Base-by-base conservation (phyloP, 2,329 filamentous ascomycete species). In the Pseudogymnoascus sp. region DNA sequence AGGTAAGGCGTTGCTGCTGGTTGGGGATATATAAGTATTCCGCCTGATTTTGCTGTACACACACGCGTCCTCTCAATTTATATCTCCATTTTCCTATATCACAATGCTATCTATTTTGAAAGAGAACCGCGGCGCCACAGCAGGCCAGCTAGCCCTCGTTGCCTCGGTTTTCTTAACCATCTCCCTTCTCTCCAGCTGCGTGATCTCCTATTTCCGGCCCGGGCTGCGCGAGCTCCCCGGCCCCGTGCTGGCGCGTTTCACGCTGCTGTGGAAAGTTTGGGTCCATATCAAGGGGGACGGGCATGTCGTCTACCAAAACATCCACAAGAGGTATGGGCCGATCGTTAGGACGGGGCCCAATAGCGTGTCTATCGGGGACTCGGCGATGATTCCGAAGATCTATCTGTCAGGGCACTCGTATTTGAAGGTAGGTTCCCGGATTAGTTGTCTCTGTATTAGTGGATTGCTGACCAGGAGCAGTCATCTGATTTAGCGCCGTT, bases 341-440 rank as follows among this genome's bases (percentile, higher is more conserved):
- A 29, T 63, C 21, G 64, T 69, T 9, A 63, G 65, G 4, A 48
- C 67, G n/a, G 68, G 67, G 7, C 68, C 68, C 2, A 67, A 66
- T 31, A 42, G 62, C n/a, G 63, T 69, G 27, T 65, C 63, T 13
- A 39, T 69, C 10, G 42, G 59, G 10, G 63, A 67, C 37, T 61
- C 65, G 15, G 39, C 29, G 39, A 36, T 62, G 12, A 63, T 65
- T n/a, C 25, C 12, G 6, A 48, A 18, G 7, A 61, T 65, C 45
- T 63, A 63, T 58, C 13, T 31, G 27, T 58, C 48, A 12, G 15
- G 31, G 48, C 27, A 35, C 21, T 31, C 10, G 27, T 58, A 15
- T 21, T 12, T 31, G 21, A 58, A 58, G 48, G 48, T 58, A 7
- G 18, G 39, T 40, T 21, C 15, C 15, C 9, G 1, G 15, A 40